Conservation (phyloP, 1,139 yeast genomes). For the Protomyces arabidopsidicola region DNA sequence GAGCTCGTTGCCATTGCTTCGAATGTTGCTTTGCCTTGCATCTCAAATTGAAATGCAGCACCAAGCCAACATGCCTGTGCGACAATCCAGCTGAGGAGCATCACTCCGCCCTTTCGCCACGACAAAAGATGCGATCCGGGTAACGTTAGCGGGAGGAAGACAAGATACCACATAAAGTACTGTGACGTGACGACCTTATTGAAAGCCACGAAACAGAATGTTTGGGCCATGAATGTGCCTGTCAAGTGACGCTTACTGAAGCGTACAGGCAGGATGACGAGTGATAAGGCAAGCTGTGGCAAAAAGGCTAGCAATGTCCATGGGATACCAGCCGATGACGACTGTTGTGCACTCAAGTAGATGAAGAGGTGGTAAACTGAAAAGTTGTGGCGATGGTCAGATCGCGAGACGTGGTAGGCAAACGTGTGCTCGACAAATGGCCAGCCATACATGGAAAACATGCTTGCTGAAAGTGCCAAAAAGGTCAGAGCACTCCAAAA, state of each 20-base stretch:
- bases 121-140: constrained; percentile 45
- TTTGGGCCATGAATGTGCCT: constrained; percentile 77
- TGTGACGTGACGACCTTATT: constrained; percentile 92
- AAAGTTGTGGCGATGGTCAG: constrained; percentile 93
- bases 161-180: constrained; percentile 89
- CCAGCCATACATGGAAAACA: constrained; percentile 28
- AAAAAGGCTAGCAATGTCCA: constrained; percentile 53
- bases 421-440: constrained; percentile 61
- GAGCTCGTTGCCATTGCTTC: constrained; percentile 59
- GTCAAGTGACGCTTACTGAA: constrained; percentile 53
- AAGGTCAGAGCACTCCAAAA: constrained; percentile 5
- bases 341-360: constrained; percentile 42
- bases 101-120: constrained; percentile 35
- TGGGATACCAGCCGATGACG: constrained; percentile 25
- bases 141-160: constrained; percentile 69
- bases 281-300: constrained; percentile 69
- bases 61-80: constrained; percentile 70
- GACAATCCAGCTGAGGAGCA: constrained; percentile 55
- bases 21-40: constrained; percentile 65
- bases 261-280: constrained; percentile 55
- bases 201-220: constrained; percentile 82
- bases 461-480: constrained; percentile 16
- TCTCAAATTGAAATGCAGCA: constrained; percentile 75
- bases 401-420: constrained; percentile 71
- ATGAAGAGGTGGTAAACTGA: constrained; percentile 76